Conservation (phyloP, 345 rosid species). For the Rhodamnia rubescens region DNA sequence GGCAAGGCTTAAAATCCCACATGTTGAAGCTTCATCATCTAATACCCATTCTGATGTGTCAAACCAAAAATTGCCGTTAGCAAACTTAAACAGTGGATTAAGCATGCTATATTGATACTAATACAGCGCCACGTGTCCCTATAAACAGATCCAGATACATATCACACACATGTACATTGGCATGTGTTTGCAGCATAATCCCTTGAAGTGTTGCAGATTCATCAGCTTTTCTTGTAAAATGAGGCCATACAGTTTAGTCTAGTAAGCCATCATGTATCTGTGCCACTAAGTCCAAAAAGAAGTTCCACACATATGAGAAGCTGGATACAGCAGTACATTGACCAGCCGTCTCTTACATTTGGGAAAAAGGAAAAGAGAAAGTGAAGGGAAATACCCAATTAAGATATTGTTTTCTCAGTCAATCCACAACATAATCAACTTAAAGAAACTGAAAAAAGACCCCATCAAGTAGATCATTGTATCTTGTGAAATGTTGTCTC, state of each 20-base stretch:
- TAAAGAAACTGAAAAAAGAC: background rate
- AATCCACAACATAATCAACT: background rate
- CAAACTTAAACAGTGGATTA: background rate
- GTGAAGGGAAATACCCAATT: background rate
- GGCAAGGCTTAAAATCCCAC: background rate
- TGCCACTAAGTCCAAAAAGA: background rate
- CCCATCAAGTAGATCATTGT: background rate
- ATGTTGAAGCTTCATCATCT: background rate
- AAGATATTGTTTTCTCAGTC: background rate
- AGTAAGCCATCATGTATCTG: background rate
- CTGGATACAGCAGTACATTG: background rate
- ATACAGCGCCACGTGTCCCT: background rate
- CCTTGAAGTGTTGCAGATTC: background rate
- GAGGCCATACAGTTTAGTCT: background rate
- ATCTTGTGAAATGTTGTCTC: background rate
- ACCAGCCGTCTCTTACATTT: background rate
- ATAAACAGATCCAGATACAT: background rate
- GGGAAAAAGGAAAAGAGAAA: background rate
- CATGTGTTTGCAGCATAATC: background rate
- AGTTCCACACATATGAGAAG: background rate
- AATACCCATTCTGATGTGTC: background rate
- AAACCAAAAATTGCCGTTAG: background rate
- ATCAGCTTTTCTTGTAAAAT: background rate
- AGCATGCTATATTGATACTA: background rate
- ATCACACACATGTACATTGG: background rate